Evolutionary conservation across 164 flowering plant species (phyloP), one percentile per base, ranked within the genome.

Genomic region (Chloranthus sessilifolius): DNA sequence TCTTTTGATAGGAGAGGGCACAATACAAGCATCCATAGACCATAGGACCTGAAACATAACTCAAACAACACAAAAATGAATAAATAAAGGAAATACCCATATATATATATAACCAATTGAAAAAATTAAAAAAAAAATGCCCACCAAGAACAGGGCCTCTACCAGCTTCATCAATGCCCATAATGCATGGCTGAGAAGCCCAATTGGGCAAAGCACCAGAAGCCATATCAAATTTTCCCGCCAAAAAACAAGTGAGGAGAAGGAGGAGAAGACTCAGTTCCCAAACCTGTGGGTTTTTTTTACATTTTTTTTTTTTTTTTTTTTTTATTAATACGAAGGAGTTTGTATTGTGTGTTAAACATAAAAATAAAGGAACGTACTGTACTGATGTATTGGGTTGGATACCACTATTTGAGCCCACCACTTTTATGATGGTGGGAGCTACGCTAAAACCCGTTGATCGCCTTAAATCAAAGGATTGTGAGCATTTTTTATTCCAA

Each of bases 131-230:
- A n/a, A 54, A 16, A 30, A 30, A 21, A 33, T 21, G n/a, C 31
- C 0, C 22, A 90, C 98, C 98, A 69, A 91, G 53, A 56, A 91
- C 96, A 54, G 98, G 98, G 52, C 98, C 98, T 50, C 98, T 74
- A 7, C 96, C 98, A 52, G 98, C 98, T 73, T 91, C 98, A 50
- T 91, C 98, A 47, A 91, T 88, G 53, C 98, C 98, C 98, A 88
- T 85, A 1, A 91, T 80, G 76, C 98, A 91, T 36, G 98, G 85
- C 66, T 78, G 25, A 2, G 88, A 76, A 4, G 80, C 85, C 96
- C 95, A 91, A 55, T 72, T 47, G 16, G 90, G 90, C 2, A 71
- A 52, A 23, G 66, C 17, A 33, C 31, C 78, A 35, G 80, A 70
- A 43, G 60, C 77, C 89, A 82, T 74, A 37, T 14, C 6, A 15